Evolutionary conservation across 192 early-diverging fungal species (phyloP).

Genomic region (Coemansia sp.): DNA sequence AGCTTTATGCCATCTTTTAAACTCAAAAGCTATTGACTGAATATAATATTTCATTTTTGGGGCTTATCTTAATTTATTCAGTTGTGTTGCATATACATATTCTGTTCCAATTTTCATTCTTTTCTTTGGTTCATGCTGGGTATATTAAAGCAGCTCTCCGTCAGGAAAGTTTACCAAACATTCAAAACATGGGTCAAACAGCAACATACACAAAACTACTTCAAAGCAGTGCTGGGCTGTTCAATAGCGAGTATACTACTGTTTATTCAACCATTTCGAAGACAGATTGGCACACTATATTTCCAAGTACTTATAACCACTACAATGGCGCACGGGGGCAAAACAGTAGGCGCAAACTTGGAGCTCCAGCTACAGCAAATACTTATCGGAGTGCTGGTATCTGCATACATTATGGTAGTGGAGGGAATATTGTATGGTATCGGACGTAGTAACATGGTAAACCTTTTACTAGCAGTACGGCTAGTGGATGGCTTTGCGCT

Average conservation of each 20-base stretch:
- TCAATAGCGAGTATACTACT: slow-evolving; percentile 25
- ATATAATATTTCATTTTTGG: neutral
- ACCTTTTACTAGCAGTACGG: slow-evolving; percentile 22
- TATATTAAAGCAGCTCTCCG: neutral
- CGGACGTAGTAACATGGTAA: slow-evolving; percentile 1
- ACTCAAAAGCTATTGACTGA: too few relatives aligned
- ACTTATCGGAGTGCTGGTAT: slow-evolving; percentile 13
- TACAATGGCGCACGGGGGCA: slow-evolving; percentile 39
- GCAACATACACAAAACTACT: slow-evolving; percentile 31
- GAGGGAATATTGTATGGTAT: slow-evolving; percentile 22
- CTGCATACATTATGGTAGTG: slow-evolving; percentile 25
- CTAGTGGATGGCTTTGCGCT: slow-evolving; percentile 22
- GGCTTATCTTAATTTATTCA: neutral
- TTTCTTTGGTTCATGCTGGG: neutral
- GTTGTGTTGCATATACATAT: neutral
- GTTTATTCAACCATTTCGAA: slow-evolving; percentile 24
- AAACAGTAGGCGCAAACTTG: slow-evolving; percentile 40
- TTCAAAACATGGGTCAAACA: slow-evolving; percentile 12
- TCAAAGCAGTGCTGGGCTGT: slow-evolving; percentile 38
- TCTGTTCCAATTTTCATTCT: neutral
- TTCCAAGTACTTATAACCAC: slow-evolving; percentile 36
- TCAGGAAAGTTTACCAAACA: neutral
- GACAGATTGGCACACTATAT: slow-evolving; percentile 24
- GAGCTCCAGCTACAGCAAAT: slow-evolving; percentile 44
- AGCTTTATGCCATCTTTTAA: too few relatives aligned